Evolutionary conservation across 306 rosid genomes (phyloP).

Genomic region (Nissolia schottii): DNA sequence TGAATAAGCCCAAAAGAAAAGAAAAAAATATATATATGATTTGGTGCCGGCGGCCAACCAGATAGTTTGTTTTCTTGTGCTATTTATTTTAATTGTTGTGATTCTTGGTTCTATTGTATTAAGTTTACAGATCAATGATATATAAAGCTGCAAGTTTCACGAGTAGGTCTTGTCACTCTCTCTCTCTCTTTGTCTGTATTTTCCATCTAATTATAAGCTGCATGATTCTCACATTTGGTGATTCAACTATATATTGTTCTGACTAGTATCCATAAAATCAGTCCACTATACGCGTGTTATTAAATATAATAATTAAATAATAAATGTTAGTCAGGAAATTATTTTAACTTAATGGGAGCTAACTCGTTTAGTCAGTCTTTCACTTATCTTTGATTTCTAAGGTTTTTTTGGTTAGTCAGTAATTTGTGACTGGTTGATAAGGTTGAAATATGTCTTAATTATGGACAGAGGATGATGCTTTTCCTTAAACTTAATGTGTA

Average conservation of each 20-base stretch:
- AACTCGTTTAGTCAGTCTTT: too few species aligned
- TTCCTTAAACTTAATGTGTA: too few species aligned
- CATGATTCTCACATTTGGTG: not conserved
- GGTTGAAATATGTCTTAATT: too few species aligned
- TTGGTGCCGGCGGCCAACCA: not conserved
- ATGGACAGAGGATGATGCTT: too few species aligned
- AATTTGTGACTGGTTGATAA: too few species aligned
- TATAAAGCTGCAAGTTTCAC: not conserved
- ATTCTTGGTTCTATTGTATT: slow-evolving; percentile 6
- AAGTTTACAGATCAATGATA: not conserved
- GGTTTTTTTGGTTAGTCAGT: too few species aligned
- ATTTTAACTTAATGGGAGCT: not conserved
- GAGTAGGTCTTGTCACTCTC: not conserved
- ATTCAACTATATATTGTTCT: not conserved
- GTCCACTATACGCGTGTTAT: not conserved
- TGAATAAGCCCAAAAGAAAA: not conserved
- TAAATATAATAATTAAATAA: too few species aligned
- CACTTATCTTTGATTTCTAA: too few species aligned
- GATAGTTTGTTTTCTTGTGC: slow-evolving; percentile 6
- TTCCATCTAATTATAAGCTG: not conserved
- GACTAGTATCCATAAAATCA: not conserved
- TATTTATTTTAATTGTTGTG: not conserved
- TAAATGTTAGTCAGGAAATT: not conserved
- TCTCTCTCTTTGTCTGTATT: not conserved
- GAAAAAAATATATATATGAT: not conserved